Percentiles rank a stretch among this genome's conserved stretches.
Conservation (phyloP, 768 basidiomycete genomes). For the Pluteus cervinus region DNA sequence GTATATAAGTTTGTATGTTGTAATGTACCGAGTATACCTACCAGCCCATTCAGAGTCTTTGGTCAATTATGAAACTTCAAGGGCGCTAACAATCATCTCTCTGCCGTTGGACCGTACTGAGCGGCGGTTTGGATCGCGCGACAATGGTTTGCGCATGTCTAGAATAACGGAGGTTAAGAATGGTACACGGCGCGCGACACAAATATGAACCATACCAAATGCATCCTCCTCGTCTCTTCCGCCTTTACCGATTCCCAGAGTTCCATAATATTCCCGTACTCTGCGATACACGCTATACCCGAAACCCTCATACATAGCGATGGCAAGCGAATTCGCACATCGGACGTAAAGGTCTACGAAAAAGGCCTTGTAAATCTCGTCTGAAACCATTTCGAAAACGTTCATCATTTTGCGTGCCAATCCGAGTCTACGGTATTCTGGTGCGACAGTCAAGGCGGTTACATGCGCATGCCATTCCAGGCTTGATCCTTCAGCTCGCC, state of each 20-base stretch:
- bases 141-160: constrained; percentile 73
- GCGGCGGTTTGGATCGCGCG: constrained; percentile 51
- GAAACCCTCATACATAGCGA: constrained; percentile 86
- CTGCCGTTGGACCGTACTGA: constrained; percentile 69
- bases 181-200: neutral
- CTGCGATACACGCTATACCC: constrained; percentile 91
- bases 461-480: constrained; percentile 91
- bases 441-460: constrained; percentile 91
- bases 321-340: constrained; percentile 78
- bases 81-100: constrained; percentile 62
- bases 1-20: constrained; percentile 21
- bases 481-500: constrained; percentile 80
- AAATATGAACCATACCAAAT: constrained; percentile 48
- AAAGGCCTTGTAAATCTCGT: constrained; percentile 74
- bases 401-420: constrained; percentile 85
- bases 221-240: constrained; percentile 84
- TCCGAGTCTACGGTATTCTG: constrained; percentile 83
- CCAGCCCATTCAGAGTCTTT: constrained; percentile 1
- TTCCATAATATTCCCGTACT: constrained; percentile 87
- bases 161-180: neutral
- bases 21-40: neutral
- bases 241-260: constrained; percentile 68
- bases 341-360: constrained; percentile 97
- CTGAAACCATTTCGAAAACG: constrained; percentile 80
- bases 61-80: constrained; percentile 43